phyloP scores from a whole-genome alignment of 371 early-diverging fungal genomes.

The Mortierella sp. region DNA sequence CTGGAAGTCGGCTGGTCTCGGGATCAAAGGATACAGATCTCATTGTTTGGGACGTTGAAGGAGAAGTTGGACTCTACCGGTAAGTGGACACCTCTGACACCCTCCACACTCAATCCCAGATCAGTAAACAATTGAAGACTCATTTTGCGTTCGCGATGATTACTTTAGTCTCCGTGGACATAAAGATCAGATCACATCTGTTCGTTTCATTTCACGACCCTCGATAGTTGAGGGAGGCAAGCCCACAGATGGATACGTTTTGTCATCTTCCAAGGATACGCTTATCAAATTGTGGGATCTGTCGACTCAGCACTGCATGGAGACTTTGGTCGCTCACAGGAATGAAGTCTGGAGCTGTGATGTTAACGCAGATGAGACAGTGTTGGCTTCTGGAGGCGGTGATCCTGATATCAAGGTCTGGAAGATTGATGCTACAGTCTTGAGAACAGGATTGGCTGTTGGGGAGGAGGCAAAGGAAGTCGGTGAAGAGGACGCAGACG shows the following conservation, averaged over 20 bases:
- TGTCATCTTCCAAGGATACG: constrained; percentile 94
- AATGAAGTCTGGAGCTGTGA: constrained; percentile 93
- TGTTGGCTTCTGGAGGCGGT: constrained; percentile 88
- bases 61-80: constrained; percentile 87
- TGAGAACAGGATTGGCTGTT: constrained; percentile 47
- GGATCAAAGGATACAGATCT: constrained; percentile 95
- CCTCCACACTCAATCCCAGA: no score
- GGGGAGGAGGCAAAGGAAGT: constrained; percentile 58
- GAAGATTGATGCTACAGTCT: constrained; percentile 76
- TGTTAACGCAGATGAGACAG: constrained; percentile 66
- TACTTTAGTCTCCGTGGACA: constrained; percentile 88
- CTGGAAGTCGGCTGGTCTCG: constrained; percentile 87
- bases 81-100: constrained; percentile 8
- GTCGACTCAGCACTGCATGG: constrained; percentile 91
- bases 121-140: not conserved
- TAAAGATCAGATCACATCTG: constrained; percentile 90
- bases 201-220: constrained; percentile 55
- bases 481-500: constrained; percentile 54
- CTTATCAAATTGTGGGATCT: constrained; percentile 97
- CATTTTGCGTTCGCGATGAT: not conserved
- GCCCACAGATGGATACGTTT: constrained; percentile 75
- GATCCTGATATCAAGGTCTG: constrained; percentile 91
- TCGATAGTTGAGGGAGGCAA: constrained; percentile 48
- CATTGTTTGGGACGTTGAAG: constrained; percentile 95
- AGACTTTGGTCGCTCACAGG: constrained; percentile 93